phyloP scores from a whole-genome alignment of 2,329 filamentous ascomycete species.

The Fusarium mexicanum region DNA sequence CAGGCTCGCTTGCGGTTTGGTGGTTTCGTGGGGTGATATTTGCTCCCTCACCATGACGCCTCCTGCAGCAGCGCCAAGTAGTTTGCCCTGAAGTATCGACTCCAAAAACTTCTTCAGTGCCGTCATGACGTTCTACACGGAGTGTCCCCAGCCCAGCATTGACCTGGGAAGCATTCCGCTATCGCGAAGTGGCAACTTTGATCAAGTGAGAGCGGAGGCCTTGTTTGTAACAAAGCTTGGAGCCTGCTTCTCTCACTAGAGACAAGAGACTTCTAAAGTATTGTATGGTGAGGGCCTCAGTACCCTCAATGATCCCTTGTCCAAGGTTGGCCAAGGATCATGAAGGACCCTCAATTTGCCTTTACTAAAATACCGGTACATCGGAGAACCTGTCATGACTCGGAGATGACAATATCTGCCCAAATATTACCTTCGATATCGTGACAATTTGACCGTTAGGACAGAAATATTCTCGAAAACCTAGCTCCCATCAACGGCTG shows the following conservation, averaged over 20 bases:
- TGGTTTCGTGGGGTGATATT: slow-evolving; percentile 43
- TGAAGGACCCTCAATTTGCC: not conserved
- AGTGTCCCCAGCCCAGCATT: slow-evolving; percentile 11
- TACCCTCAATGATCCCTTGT: not conserved
- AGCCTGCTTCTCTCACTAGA: not conserved
- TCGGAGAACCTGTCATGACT: not conserved
- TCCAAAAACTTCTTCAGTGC: slow-evolving; percentile 6
- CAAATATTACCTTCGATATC: not conserved
- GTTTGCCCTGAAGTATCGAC: slow-evolving; percentile 2
- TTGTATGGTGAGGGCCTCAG: not conserved
- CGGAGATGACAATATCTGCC: slow-evolving; percentile 24
- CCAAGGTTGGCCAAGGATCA: not conserved
- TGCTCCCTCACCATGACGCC: slow-evolving; percentile 37
- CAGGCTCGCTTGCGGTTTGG: slow-evolving; percentile 37
- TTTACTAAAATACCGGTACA: not conserved
- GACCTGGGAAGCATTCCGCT: slow-evolving; percentile 11
- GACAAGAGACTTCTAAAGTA: not conserved
- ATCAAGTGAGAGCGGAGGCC: slow-evolving; percentile 26
- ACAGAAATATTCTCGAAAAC: not conserved
- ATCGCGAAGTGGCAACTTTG: slow-evolving; percentile 4
- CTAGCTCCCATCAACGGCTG: not conserved
- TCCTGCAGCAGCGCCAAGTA: slow-evolving; percentile 29
- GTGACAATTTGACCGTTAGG: not conserved
- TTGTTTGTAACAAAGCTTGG: slow-evolving; percentile 7
- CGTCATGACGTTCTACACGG: slow-evolving; percentile 15